phyloP scores from a whole-genome alignment of 2,329 filamentous ascomycete genomes.

The Lachnellula suecica region DNA sequence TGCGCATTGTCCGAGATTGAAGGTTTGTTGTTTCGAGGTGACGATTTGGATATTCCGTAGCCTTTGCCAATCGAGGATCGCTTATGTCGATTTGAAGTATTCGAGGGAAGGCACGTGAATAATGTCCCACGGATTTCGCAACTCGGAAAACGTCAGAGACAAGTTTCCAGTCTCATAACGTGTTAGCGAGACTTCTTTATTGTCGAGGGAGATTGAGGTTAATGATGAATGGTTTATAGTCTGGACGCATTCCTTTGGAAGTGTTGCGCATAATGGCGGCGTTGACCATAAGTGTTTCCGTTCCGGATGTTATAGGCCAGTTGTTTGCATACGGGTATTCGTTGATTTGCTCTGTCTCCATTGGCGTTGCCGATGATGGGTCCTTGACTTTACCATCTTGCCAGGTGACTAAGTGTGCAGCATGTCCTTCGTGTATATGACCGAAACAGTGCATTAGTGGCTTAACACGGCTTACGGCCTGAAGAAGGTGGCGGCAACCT shows the following conservation, averaged over 20 bases:
- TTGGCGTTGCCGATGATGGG: constrained; percentile 31
- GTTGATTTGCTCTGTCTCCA: constrained; percentile 36
- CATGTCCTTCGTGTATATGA: constrained; percentile 60
- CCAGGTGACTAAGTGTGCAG: constrained; percentile 54
- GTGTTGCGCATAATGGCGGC: constrained; percentile 45
- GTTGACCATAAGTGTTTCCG: constrained; percentile 61
- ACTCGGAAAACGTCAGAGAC: no score
- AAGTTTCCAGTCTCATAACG: no score
- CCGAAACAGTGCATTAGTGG: constrained; percentile 57
- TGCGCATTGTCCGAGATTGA: no score
- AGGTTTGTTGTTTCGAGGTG: no score
- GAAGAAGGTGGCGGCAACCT: constrained; percentile 47
- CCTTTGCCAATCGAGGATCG: no score
- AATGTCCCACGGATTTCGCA: no score
- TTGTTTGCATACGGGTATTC: constrained; percentile 36
- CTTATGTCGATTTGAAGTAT: no score
- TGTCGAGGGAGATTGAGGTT: constrained; percentile 13
- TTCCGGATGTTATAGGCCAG: constrained; percentile 34
- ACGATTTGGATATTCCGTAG: no score
- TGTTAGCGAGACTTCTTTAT: no score
- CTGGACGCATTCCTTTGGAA: constrained; percentile 16
- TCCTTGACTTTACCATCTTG: constrained; percentile 30
- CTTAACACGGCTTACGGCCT: constrained; percentile 41
- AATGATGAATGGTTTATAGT: constrained; percentile 25
- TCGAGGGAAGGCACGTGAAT: no score